Evolutionary conservation across 2,329 filamentous ascomycete genomes (phyloP).

Genomic region (Hansfordia pulvinata): DNA sequence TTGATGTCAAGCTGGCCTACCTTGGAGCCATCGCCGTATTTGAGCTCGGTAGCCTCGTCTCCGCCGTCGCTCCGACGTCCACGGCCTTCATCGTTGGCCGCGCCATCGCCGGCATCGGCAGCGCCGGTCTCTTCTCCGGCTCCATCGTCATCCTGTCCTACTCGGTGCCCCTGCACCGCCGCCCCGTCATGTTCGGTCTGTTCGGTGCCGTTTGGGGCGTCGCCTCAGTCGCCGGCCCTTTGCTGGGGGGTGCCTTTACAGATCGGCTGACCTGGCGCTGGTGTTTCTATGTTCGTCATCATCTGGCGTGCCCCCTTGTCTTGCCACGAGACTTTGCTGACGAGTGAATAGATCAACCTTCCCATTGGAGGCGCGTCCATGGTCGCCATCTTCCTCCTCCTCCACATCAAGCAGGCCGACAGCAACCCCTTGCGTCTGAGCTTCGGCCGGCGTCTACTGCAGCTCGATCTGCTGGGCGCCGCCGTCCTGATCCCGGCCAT

Average conservation of each 20-base stretch:
- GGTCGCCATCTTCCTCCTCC: slow-evolving; percentile 30
- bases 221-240: slow-evolving; percentile 1
- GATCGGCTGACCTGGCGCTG: neutral
- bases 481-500: slow-evolving; percentile 36
- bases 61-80: slow-evolving; percentile 1
- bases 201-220: slow-evolving; percentile 1
- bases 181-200: neutral
- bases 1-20: neutral
- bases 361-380: slow-evolving; percentile 33
- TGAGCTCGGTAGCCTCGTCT: slow-evolving; percentile 1
- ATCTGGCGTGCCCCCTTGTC: no score
- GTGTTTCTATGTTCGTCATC: no score
- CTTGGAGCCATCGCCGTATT: neutral
- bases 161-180: neutral
- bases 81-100: slow-evolving; percentile 1
- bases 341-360: slow-evolving; percentile 17
- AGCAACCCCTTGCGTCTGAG: slow-evolving; percentile 18
- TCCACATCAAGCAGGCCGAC: slow-evolving; percentile 23
- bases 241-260: neutral
- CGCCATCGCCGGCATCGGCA: neutral
- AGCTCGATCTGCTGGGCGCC: slow-evolving; percentile 35
- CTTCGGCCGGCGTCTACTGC: slow-evolving; percentile 22
- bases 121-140: slow-evolving; percentile 1
- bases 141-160: slow-evolving; percentile 1
- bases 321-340: no score